Base-by-base conservation (phyloP, 768 basidiomycete species). In the Phlegmacium glaucopus region DNA sequence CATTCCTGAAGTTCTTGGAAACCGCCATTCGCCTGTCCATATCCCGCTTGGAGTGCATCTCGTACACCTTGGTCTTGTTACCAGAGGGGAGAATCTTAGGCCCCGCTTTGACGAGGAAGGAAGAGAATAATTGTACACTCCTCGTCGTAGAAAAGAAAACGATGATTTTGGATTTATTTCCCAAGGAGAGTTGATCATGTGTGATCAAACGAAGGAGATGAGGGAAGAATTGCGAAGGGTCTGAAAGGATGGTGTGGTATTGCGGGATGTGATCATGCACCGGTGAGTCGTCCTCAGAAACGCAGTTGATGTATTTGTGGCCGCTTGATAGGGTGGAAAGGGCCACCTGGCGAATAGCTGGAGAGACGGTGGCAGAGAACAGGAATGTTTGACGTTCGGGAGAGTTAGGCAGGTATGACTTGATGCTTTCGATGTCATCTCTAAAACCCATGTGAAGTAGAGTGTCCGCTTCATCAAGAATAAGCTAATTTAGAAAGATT, bases 391-490 rank as follows among this genome's bases (percentile, higher is more conserved):
- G 93, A n/a, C 92, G 82, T 44, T 79, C 61, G 0, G 84, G 79
- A 1, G 68, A 57, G 15, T 70, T 68, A 7, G 87, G 85, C n/a
- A 94, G 72, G 57, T 72, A 76, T 4, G 69, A 60, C 25, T 77
- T 65, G 56, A 95, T 91, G 1, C 76, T 80, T 16, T 88, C 80
- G 26, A 97, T 82, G 57, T 95, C 94, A 17, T 84, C 78, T 4
- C 87, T 79, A 78, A 95, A 96, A 55, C 94, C 94, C 85, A 94
- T 87, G 47, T 93, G 90, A 9, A 97, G 73, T 10, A 95, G 74
- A 0, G 87, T 90, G 59, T 98, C 94, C 9, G 92, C 90, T 63
- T 96, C 92, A 59, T 98, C 96, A 48, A 98, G 72, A 49, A 98
- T 77, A 44, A 98, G 77, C 89, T 92, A 52, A 41, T 30, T 5